A percentile compares a stretch with the other conserved stretches of the same genome.
Evolutionary conservation across 768 basidiomycete species (phyloP).

Genomic region (Macrolepiota dolichaula): DNA sequence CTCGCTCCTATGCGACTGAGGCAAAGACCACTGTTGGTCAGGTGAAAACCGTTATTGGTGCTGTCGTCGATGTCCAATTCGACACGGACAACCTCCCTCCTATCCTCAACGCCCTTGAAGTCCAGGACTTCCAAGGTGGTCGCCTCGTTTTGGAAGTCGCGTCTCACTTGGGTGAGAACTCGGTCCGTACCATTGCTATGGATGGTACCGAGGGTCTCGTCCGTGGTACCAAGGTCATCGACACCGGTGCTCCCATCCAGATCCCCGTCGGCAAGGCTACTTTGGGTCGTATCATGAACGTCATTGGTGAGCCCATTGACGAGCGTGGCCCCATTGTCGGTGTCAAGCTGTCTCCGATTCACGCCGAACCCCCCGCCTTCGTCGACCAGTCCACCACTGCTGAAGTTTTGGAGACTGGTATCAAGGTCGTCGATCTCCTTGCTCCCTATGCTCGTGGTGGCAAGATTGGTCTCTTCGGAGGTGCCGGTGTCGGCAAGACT

Average conservation of each 20-base stretch:
- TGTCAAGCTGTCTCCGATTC: slow-evolving; percentile 88
- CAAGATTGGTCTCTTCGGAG: slow-evolving; percentile 99
- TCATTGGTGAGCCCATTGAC: slow-evolving; percentile 99
- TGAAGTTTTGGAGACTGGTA: slow-evolving; percentile 98
- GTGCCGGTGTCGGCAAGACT: slow-evolving; percentile 99
- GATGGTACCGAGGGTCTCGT: slow-evolving; percentile 99
- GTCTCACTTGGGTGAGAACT: slow-evolving; percentile 98
- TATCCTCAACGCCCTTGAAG: slow-evolving; percentile 98
- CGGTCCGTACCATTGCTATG: slow-evolving; percentile 99
- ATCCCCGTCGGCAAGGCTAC: slow-evolving; percentile 95
- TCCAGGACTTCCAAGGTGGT: slow-evolving; percentile 89
- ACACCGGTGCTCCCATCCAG: slow-evolving; percentile 94
- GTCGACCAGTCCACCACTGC: slow-evolving; percentile 99
- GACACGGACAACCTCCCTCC: slow-evolving; percentile 93
- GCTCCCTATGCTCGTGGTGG: slow-evolving; percentile 99
- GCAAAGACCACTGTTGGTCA: slow-evolving; percentile 67
- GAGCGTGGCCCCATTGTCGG: slow-evolving; percentile 99
- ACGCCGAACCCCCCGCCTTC: slow-evolving; percentile 96
- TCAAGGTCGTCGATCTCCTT: slow-evolving; percentile 99
- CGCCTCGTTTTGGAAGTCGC: slow-evolving; percentile 99
- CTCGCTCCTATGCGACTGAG: slow-evolving; percentile 91
- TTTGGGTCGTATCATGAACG: slow-evolving; percentile 99
- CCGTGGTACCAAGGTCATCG: slow-evolving; percentile 95
- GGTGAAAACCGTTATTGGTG: slow-evolving; percentile 99
- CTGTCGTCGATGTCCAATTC: slow-evolving; percentile 99